Evolutionary conservation across 1,139 yeast species (phyloP).

Genomic region (Scheffersomyces cryptocercus): DNA sequence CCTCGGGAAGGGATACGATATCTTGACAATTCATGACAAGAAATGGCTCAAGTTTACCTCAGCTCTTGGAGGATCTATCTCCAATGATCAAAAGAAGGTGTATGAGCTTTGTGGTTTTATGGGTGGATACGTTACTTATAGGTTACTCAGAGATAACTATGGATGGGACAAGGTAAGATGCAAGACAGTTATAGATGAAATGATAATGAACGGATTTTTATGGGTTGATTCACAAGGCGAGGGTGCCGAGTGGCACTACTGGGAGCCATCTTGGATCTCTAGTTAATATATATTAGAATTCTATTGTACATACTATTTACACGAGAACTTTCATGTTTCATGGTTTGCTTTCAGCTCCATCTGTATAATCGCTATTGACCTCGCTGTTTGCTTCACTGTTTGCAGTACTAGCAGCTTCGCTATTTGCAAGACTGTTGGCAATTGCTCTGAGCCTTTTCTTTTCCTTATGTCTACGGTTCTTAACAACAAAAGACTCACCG

Average conservation of each 20-base stretch:
- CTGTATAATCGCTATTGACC: background rate
- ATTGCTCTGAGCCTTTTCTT: constrained; percentile 32
- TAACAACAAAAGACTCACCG: constrained; percentile 61
- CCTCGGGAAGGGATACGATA: constrained; percentile 42
- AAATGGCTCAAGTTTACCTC: constrained; percentile 44
- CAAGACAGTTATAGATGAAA: constrained; percentile 66
- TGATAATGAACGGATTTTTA: constrained; percentile 76
- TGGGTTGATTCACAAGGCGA: constrained; percentile 75
- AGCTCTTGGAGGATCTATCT: constrained; percentile 31
- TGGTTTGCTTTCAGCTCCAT: too few species aligned
- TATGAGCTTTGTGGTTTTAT: constrained; percentile 72
- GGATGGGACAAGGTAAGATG: constrained; percentile 70
- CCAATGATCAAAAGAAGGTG: constrained; percentile 65
- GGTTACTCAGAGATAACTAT: constrained; percentile 67
- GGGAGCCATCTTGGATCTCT: constrained; percentile 56
- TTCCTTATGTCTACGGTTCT: constrained; percentile 63
- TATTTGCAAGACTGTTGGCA: background rate
- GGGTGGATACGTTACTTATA: constrained; percentile 64
- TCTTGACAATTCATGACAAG: constrained; percentile 32
- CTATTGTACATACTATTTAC: background rate
- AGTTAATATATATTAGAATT: background rate
- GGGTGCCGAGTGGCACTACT: constrained; percentile 53
- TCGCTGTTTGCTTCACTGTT: background rate
- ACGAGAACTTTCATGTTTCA: background rate
- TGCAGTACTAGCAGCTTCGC: background rate